phyloP scores from a whole-genome alignment of 163 green algal species.

The Scenedesmus sp. region DNA sequence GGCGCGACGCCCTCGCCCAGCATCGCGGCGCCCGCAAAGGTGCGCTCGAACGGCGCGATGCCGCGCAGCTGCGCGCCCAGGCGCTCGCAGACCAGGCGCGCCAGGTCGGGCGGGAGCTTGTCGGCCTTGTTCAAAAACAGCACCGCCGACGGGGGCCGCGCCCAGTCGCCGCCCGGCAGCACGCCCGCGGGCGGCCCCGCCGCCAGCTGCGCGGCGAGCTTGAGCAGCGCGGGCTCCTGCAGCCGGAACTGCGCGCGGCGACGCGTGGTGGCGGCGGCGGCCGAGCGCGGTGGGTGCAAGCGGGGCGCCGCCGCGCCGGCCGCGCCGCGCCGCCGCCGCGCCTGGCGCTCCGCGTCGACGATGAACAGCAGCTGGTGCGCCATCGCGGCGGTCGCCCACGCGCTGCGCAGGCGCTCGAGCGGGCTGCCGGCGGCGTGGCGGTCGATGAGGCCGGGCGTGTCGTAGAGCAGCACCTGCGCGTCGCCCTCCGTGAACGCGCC shows the following conservation, averaged over 20 bases:
- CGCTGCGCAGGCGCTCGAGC: slow-evolving; percentile 26
- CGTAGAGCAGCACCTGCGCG: slow-evolving; percentile 46
- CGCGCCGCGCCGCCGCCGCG: neutral
- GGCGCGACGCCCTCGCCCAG: slow-evolving; percentile 18
- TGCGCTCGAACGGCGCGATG: slow-evolving; percentile 1
- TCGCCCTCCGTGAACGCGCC: slow-evolving; percentile 26
- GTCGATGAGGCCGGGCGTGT: slow-evolving; percentile 44
- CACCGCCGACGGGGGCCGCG: neutral
- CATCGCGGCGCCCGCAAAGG: slow-evolving; percentile 44
- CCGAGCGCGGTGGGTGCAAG: too few relatives aligned
- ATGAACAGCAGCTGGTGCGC: slow-evolving; percentile 47
- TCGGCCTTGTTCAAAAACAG: slow-evolving; percentile 52
- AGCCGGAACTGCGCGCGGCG: slow-evolving; percentile 19
- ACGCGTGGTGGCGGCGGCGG: too few relatives aligned
- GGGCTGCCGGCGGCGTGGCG: slow-evolving; percentile 9
- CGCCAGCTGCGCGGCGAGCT: slow-evolving; percentile 12
- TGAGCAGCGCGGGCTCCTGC: slow-evolving; percentile 4
- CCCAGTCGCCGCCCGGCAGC: slow-evolving; percentile 5
- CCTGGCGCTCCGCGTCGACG: slow-evolving; percentile 43
- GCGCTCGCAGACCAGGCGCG: slow-evolving; percentile 8
- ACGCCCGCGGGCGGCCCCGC: slow-evolving; percentile 9
- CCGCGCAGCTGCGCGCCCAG: slow-evolving; percentile 30
- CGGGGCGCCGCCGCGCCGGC: too few relatives aligned
- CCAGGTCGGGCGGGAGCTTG: slow-evolving; percentile 20
- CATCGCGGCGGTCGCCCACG: slow-evolving; percentile 44